A percentile compares a stretch with the other conserved stretches of the same genome.
These are phyloP conservation scores for Coemansia sp. DNA, from an alignment of 192 early-diverging fungal genomes.

Conservation along the genomic window DNA sequence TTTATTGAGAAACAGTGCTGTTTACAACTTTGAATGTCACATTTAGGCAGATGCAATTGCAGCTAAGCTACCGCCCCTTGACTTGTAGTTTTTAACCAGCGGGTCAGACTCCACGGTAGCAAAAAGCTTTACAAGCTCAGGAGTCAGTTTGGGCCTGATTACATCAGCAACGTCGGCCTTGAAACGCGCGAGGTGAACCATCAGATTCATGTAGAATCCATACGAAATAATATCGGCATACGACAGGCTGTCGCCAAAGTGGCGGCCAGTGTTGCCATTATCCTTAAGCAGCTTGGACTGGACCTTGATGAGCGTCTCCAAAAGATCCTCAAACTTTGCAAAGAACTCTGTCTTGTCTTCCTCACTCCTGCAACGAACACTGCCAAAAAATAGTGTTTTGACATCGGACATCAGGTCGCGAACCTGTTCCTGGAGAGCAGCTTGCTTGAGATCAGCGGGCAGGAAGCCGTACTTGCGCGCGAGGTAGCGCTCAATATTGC, in stretches of 20 bases:
- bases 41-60: too few species aligned
- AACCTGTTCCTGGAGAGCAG: slow-evolving; percentile 33
- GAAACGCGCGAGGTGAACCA: background rate
- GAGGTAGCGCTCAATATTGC: slow-evolving; percentile 56
- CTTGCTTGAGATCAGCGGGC: slow-evolving; percentile 28
- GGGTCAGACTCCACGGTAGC: slow-evolving; percentile 17
- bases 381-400: background rate
- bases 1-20: too few species aligned
- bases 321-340: background rate
- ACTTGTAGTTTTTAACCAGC: background rate
- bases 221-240: slow-evolving; percentile 42
- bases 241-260: slow-evolving; percentile 49
- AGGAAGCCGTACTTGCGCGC: slow-evolving; percentile 44
- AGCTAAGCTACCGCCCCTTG: too few species aligned
- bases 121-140: slow-evolving; percentile 26
- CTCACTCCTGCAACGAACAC: background rate
- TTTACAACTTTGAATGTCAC: too few species aligned
- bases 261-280: slow-evolving; percentile 58
- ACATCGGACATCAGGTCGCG: slow-evolving; percentile 16
- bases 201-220: slow-evolving; percentile 15
- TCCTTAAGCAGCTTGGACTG: slow-evolving; percentile 41
- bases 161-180: background rate
- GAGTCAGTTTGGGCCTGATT: slow-evolving; percentile 7
- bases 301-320: slow-evolving; percentile 22
- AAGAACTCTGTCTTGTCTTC: background rate